Conservation (phyloP, 1,139 yeast species). For the Meyerozyma guilliermondii region DNA sequence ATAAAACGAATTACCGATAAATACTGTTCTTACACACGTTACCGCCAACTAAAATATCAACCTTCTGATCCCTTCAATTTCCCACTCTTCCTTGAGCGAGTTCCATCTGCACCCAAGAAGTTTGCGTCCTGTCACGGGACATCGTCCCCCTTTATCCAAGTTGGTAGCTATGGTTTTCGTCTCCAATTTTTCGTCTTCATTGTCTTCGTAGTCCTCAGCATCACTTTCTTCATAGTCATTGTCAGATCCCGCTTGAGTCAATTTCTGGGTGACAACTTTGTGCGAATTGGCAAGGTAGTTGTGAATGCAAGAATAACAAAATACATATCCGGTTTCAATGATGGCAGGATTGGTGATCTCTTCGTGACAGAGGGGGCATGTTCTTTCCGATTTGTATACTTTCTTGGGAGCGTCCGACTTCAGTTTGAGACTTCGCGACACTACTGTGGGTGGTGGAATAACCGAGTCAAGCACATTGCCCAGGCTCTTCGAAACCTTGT, state of each 20-base stretch:
- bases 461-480: conserved; percentile 45
- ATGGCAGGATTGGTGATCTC: conserved; percentile 74
- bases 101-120: conserved; percentile 72
- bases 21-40: neutral
- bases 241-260: conserved; percentile 4
- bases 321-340: conserved; percentile 87
- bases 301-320: conserved; percentile 84
- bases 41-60: conserved; percentile 43
- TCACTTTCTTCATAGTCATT: conserved; percentile 6
- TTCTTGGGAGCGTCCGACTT: conserved; percentile 11
- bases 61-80: conserved; percentile 68
- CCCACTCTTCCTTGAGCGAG: conserved; percentile 57
- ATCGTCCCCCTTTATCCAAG: conserved; percentile 55
- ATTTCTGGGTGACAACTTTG: conserved; percentile 24
- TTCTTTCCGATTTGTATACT: conserved; percentile 26
- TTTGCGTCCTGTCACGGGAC: conserved; percentile 78
- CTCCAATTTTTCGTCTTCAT: conserved; percentile 18
- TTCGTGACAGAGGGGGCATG: conserved; percentile 72
- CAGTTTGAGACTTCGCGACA: conserved; percentile 3
- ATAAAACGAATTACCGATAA: neutral
- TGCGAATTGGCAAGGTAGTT: conserved; percentile 52
- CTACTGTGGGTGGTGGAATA: conserved; percentile 48
- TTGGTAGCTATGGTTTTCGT: conserved; percentile 18
- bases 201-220: conserved; percentile 13
- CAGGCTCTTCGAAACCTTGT: conserved; percentile 51